These are phyloP conservation scores for Ceratobasidium sp. DNA, from an alignment of 1,284 basidiomycete species.

Conservation along the genomic window DNA sequence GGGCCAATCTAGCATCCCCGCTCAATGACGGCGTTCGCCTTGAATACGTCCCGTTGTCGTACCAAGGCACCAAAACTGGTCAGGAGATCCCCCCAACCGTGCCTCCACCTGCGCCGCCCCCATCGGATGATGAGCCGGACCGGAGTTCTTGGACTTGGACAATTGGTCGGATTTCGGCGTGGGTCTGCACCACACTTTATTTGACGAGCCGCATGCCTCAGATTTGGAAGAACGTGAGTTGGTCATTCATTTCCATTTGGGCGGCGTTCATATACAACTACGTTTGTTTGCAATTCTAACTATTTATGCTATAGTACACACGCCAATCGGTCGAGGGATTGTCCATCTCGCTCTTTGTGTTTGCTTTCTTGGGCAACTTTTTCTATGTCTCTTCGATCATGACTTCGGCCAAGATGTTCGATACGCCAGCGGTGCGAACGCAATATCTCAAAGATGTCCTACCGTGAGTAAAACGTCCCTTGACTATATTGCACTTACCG, in stretches of 20 bases:
- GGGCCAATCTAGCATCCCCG: background rate
- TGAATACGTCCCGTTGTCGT: background rate
- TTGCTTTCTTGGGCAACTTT: conserved; percentile 88
- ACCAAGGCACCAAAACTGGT: background rate
- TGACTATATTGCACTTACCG: conserved; percentile 29
- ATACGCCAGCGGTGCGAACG: conserved; percentile 54
- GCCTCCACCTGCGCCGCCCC: conserved; percentile 38
- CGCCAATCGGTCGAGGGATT: conserved; percentile 84
- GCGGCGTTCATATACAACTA: background rate
- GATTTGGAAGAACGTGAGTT: conserved; percentile 94
- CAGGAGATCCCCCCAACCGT: conserved; percentile 11
- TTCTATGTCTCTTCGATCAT: conserved; percentile 90
- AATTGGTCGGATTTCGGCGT: conserved; percentile 87
- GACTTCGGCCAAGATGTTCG: conserved; percentile 61
- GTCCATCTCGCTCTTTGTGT: conserved; percentile 90
- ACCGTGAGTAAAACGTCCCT: conserved; percentile 60
- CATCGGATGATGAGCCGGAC: conserved; percentile 43
- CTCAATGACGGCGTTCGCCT: conserved; percentile 5
- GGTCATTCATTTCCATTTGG: background rate
- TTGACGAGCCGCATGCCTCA: conserved; percentile 90
- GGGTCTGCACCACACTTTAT: conserved; percentile 90
- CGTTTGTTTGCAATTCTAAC: background rate
- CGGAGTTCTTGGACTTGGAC: conserved; percentile 52
- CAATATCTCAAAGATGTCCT: conserved; percentile 73
- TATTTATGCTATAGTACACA: conserved; percentile 63